Evolutionary conservation across 805 yeast genomes (phyloP), one percentile per base, ranked within the genome.

Genomic region (Hanseniaspora singularis): DNA sequence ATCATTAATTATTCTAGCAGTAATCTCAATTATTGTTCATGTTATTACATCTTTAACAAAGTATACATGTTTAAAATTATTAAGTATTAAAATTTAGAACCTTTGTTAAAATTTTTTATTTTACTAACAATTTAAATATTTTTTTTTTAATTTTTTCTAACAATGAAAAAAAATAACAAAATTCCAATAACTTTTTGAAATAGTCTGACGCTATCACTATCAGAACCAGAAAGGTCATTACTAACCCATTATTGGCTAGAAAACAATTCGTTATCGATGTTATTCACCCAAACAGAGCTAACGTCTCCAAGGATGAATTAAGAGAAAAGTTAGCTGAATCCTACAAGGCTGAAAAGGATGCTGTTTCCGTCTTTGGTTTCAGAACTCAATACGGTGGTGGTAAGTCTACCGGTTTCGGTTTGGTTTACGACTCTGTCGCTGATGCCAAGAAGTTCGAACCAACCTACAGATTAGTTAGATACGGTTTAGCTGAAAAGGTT

Each of bases 321-420:
- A 86, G 97, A 71, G 97, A 83, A 72, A 82, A 77, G 71, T 76
- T 85, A 64, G 84, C 94, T 67, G 77, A 78, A 62, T 72, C 77
- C 64, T 85, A 85, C 92, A 83, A 83, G 77, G 74, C 87, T 66
- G 94, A 83, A 66, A 83, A 83, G 77, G 94, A 84, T 63, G 81
- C 89, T 64, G 88, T 85, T 57, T 88, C 97, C 57, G 98, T 89
- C 62, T 92, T 92, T 68, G 97, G 97, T 71, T 85, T 92, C 95
- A 84, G 95, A 80, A 92, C 97, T 65, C 94, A 86, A 74, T 92
- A 77, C 73, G 99, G 99, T 85, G 99, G 99, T 74, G 95, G 96
- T 68, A 89, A 85, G 75, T 85, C 98, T 58, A 81, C 96, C 58
- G 99, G 99, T 70, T 92, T 92, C 75, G 99, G 97, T 74, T 79